Evolutionary conservation across 2,329 filamentous ascomycete genomes (phyloP).

Genomic region (Fusarium sp.): DNA sequence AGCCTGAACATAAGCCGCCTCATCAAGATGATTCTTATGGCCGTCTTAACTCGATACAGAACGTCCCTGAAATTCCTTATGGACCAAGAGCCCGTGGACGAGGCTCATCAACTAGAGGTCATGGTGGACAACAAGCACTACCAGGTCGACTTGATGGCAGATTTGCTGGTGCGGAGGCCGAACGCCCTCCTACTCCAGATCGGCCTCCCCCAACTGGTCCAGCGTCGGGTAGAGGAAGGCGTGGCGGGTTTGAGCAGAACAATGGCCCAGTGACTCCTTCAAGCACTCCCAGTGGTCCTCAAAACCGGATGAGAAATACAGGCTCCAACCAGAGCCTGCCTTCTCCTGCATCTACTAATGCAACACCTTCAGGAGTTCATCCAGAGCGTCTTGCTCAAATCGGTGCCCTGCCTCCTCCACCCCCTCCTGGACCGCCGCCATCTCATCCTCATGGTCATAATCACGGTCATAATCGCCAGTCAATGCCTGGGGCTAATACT

Average conservation of each 20-base stretch:
- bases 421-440: conserved; percentile 50
- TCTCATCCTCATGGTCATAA: conserved; percentile 36
- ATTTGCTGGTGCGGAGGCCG: conserved; percentile 56
- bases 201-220: conserved; percentile 66
- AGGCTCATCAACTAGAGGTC: conserved; percentile 56
- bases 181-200: conserved; percentile 62
- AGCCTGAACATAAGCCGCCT: conserved; percentile 63
- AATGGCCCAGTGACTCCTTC: conserved; percentile 49
- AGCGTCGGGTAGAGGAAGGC: conserved; percentile 62
- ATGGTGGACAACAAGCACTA: conserved; percentile 52
- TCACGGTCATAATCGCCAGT: conserved; percentile 48
- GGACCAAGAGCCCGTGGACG: conserved; percentile 67
- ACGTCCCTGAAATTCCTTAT: conserved; percentile 63
- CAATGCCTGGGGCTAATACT: conserved; percentile 49
- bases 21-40: conserved; percentile 74
- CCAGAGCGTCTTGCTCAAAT: conserved; percentile 65
- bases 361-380: conserved; percentile 56
- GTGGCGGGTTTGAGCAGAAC: conserved; percentile 58
- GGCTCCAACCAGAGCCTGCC: conserved; percentile 42
- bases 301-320: conserved; percentile 60
- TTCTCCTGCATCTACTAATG: conserved; percentile 43
- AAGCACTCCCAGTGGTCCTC: conserved; percentile 46
- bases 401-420: conserved; percentile 52
- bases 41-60: conserved; percentile 67
- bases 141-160: conserved; percentile 59